These are phyloP conservation scores for Evernia prunastri DNA, from an alignment of 495 filamentous ascomycete genomes.

Conservation along the genomic window DNA sequence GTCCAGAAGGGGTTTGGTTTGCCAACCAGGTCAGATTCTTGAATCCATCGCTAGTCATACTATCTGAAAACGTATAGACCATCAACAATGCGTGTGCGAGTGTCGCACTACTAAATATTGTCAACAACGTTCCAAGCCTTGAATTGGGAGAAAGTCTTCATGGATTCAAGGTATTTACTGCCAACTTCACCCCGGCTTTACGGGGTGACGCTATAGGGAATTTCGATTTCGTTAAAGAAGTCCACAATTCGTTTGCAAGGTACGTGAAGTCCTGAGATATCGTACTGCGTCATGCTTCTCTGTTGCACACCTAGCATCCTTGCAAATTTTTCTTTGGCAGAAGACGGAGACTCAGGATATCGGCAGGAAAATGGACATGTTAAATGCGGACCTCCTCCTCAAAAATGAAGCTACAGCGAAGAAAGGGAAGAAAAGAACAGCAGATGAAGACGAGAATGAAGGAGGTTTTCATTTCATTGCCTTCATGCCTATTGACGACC, in stretches of 20 bases:
- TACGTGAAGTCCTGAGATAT: slow-evolving; percentile 33
- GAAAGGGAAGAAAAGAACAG: slow-evolving; percentile 28
- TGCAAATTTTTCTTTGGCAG: neutral
- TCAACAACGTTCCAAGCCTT: slow-evolving; percentile 69
- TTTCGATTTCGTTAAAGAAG: slow-evolving; percentile 67
- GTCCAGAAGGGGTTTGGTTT: slow-evolving; percentile 78
- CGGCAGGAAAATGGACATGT: slow-evolving; percentile 64
- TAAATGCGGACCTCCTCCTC: slow-evolving; percentile 66
- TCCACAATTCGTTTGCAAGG: slow-evolving; percentile 85
- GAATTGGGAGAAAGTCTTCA: slow-evolving; percentile 59
- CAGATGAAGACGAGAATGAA: slow-evolving; percentile 43
- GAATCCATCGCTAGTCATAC: neutral
- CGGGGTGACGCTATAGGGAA: slow-evolving; percentile 68
- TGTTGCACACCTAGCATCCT: neutral
- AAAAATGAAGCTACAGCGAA: slow-evolving; percentile 51
- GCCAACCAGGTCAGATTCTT: slow-evolving; percentile 66
- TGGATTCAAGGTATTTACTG: slow-evolving; percentile 65
- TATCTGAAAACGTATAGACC: slow-evolving; percentile 43
- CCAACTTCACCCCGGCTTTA: slow-evolving; percentile 58
- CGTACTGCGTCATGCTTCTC: neutral
- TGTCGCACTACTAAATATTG: slow-evolving; percentile 80
- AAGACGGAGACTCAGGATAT: neutral
- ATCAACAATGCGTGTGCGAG: slow-evolving; percentile 80
- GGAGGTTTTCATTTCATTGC: slow-evolving; percentile 80
- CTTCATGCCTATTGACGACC: slow-evolving; percentile 67